Percentiles rank a stretch among this genome's conserved stretches.
These are phyloP conservation scores for Cenchrus purpureus DNA, from an alignment of 176 grass and related monocot genomes.

Conservation along the genomic window DNA sequence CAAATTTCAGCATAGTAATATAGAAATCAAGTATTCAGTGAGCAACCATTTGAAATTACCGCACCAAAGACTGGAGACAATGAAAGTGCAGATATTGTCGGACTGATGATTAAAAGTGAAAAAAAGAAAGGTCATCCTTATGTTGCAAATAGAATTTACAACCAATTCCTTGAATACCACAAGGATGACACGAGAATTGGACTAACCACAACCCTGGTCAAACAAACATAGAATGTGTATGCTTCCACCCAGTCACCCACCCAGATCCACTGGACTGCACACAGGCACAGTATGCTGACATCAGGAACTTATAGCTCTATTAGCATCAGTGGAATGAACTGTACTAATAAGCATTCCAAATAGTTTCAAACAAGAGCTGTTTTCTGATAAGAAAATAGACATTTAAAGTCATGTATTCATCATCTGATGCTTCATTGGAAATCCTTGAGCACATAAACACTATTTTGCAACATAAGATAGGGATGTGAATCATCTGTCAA, in stretches of 20 bases:
- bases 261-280: not conserved
- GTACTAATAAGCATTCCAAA: not conserved
- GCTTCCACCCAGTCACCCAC: not conserved
- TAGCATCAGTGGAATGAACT: slow-evolving; percentile 11
- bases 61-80: not conserved
- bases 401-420: not conserved
- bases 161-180: not conserved
- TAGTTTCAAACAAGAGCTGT: slow-evolving; percentile 4
- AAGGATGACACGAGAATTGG: not conserved
- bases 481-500: not conserved
- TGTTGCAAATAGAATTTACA: not conserved
- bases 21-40: not conserved
- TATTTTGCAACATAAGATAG: not conserved
- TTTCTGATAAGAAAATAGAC: slow-evolving; percentile 4
- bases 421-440: not conserved
- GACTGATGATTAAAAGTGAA: not conserved
- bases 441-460: not conserved
- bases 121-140: slow-evolving; percentile 15
- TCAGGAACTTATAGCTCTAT: slow-evolving; percentile 6
- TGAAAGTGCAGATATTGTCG: slow-evolving; percentile 10
- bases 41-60: slow-evolving; percentile 23
- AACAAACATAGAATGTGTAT: not conserved
- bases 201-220: not conserved
- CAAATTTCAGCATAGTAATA: not conserved
- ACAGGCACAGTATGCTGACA: not conserved